Evolutionary conservation across 73 alveolate genomes (phyloP), one percentile per base, ranked within the genome.

Genomic region (Diophrys sp.): DNA sequence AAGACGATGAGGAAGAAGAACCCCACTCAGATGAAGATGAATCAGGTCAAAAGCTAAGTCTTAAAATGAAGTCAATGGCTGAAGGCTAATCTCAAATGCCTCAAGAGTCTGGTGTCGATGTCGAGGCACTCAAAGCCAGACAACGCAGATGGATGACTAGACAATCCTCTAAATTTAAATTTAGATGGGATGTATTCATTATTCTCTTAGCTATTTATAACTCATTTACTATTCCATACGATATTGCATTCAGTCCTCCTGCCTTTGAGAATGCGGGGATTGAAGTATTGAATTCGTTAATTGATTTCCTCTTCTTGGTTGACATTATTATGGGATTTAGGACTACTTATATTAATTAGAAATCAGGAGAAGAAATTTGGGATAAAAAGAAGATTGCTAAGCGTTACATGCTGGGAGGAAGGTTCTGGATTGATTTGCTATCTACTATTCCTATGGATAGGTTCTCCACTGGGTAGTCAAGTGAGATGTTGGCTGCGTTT

Each of bases 271-370:
- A 2, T 2, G 18, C 18, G 2, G 26, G 30, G 5, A 68, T 24
- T 24, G 30, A 44, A 33, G 67, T 30, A 2, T 29, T 80, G 1
- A 75, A 55, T 18, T 0, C 78, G 70, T 0, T 85, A 11, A 89
- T 89, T 71, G 85, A 80, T 73, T 28, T 69, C 25, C 28, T 73
- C 56, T 89, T 84, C 75, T 23, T 85, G 53, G 56, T 89, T 24
- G 96, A 89, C 67, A 79, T 89, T 73, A 25, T 85, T 66, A 74
- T 89, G 31, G 85, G 79, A 68, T 89, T 89, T 87, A 56, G 96
- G 31, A 89, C 91, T 8, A 68, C 91, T 31, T 79, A 26, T 62
- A 73, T 80, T 25, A 54, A 83, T 32, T 27, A 23, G 24, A 56
- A 57, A 1, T 31, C 80, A 23, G 90, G 90, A 8, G 93, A 89